Conservation (phyloP, 139 green algal species). For the Chlamydomonas urium region DNA sequence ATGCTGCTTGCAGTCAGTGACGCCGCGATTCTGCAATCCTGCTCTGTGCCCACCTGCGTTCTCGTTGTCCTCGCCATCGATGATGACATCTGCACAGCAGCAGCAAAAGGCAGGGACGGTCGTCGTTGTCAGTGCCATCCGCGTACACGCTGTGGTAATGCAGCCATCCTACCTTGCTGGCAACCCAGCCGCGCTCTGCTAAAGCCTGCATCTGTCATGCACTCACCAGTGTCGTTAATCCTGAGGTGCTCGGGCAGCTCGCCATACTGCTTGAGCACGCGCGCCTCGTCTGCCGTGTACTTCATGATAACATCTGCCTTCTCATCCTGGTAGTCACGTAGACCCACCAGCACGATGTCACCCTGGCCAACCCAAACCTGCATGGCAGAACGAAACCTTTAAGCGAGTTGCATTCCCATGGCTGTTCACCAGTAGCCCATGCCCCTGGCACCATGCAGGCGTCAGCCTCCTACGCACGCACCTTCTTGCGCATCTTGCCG, state of each 20-base stretch:
- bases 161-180: neutral
- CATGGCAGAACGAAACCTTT: neutral
- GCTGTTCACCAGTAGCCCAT: too few species aligned
- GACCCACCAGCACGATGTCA: slow-evolving; percentile 95
- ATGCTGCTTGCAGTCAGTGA: too few species aligned
- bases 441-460: neutral
- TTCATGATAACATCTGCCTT: slow-evolving; percentile 99
- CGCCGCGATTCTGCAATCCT: too few species aligned
- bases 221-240: slow-evolving; percentile 72
- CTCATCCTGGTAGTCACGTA: slow-evolving; percentile 99
- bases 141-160: neutral
- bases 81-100: neutral
- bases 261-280: slow-evolving; percentile 76
- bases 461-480: too few species aligned
- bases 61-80: slow-evolving; percentile 38
- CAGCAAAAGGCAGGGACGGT: neutral
- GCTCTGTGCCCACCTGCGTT: slow-evolving; percentile 17
- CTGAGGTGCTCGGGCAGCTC: slow-evolving; percentile 94
- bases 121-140: neutral
- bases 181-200: slow-evolving; percentile 23
- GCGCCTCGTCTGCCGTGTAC: slow-evolving; percentile 67
- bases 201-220: slow-evolving; percentile 56
- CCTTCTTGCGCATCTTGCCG: slow-evolving; percentile 99
- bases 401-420: neutral
- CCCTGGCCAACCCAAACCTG: slow-evolving; percentile 66